These are phyloP conservation scores for Hirschioporus abietinus DNA, from an alignment of 768 basidiomycete species.

Conservation along the genomic window DNA sequence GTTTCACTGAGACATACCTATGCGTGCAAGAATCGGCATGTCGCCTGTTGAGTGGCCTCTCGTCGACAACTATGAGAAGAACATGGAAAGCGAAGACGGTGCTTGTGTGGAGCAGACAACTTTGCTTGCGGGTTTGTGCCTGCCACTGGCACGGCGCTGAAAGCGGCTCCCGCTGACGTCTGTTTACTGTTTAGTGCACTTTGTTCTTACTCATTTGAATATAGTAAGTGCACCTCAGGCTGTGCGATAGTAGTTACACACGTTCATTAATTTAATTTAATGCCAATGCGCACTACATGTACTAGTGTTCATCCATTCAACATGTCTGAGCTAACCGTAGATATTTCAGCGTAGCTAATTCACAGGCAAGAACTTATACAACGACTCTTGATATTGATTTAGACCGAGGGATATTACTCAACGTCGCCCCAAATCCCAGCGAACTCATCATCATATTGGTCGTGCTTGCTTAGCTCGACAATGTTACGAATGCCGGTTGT, in stretches of 20 bases:
- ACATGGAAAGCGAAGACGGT: background rate
- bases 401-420: background rate
- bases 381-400: too few relatives aligned
- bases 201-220: background rate
- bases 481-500: constrained; percentile 11
- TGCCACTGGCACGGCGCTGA: background rate
- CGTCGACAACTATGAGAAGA: background rate
- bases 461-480: constrained; percentile 15
- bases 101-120: background rate
- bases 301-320: too few relatives aligned
- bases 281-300: background rate
- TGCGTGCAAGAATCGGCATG: background rate
- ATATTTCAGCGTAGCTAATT: too few relatives aligned
- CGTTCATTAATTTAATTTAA: background rate
- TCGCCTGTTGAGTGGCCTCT: background rate
- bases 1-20: background rate
- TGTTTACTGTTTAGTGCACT: background rate
- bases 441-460: constrained; percentile 22
- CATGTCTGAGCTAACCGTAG: too few relatives aligned
- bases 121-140: background rate
- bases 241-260: too few relatives aligned
- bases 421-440: constrained; percentile 13
- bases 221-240: background rate
- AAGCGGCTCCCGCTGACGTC: background rate
- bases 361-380: too few relatives aligned